Conservation (phyloP, 2,329 filamentous ascomycete species). For the Ceratocystis destructans region DNA sequence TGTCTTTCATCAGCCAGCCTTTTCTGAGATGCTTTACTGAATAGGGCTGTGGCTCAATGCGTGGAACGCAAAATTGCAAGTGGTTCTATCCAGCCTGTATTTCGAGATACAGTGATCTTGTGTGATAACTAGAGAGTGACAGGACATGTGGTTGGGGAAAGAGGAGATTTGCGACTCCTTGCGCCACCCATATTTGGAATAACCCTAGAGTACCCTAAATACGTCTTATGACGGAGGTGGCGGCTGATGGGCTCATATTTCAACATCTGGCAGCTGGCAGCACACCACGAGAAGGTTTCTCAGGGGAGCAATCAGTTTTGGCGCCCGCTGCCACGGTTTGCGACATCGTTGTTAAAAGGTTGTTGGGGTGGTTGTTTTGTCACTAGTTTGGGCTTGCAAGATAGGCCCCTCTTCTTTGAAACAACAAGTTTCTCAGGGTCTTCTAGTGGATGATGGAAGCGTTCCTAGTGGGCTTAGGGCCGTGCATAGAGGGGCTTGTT, state of each 20-base stretch:
- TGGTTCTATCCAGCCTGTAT: background rate
- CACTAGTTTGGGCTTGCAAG: background rate
- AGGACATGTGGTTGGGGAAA: background rate
- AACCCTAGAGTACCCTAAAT: background rate
- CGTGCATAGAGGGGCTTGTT: background rate
- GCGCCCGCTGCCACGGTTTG: too few species aligned
- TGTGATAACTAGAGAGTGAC: background rate
- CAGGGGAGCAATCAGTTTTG: too few species aligned
- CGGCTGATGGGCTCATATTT: too few species aligned
- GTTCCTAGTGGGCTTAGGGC: background rate
- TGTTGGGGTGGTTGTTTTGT: background rate
- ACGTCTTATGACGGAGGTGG: too few species aligned
- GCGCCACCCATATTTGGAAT: background rate
- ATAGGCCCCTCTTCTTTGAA: slow-evolving; percentile 1
- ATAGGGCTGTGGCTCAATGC: background rate
- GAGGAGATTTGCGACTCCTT: background rate
- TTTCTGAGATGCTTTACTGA: background rate
- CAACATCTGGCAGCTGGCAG: too few species aligned
- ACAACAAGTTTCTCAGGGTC: background rate
- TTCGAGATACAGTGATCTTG: background rate
- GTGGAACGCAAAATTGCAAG: background rate
- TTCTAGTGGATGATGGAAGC: background rate
- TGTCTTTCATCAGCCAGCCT: slow-evolving; percentile 1
- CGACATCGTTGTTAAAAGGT: background rate
- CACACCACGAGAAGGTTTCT: too few species aligned